These are phyloP conservation scores for Hanseniaspora lindneri DNA, from an alignment of 805 yeast species.

Conservation along the genomic window DNA sequence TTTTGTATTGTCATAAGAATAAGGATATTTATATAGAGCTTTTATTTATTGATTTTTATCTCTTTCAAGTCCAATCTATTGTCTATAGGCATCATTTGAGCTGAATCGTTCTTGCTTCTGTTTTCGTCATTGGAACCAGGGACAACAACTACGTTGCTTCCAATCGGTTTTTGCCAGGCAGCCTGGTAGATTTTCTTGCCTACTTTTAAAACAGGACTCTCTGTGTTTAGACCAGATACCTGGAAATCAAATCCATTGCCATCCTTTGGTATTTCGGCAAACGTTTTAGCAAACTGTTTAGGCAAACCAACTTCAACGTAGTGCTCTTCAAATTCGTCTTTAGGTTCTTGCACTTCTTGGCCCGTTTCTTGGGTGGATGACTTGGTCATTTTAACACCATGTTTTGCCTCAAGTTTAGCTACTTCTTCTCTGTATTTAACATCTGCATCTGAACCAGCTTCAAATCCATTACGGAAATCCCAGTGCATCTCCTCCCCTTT, in stretches of 20 bases:
- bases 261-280: slow-evolving; percentile 23
- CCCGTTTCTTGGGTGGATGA: background rate
- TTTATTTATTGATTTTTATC: slow-evolving; percentile 6
- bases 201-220: slow-evolving; percentile 45
- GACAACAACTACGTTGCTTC: slow-evolving; percentile 47
- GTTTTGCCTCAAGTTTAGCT: slow-evolving; percentile 19
- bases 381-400: slow-evolving; percentile 6
- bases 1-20: background rate
- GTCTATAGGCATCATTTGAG: slow-evolving; percentile 8
- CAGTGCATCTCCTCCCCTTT: slow-evolving; percentile 90
- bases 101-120: slow-evolving; percentile 18
- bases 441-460: slow-evolving; percentile 86
- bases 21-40: background rate
- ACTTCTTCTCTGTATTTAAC: slow-evolving; percentile 41
- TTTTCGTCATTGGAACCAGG: slow-evolving; percentile 20
- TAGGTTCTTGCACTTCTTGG: slow-evolving; percentile 5
- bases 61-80: slow-evolving; percentile 6
- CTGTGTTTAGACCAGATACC: slow-evolving; percentile 43
- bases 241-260: slow-evolving; percentile 36
- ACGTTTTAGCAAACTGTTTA: slow-evolving; percentile 11
- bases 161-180: slow-evolving; percentile 63
- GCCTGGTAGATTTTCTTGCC: slow-evolving; percentile 58
- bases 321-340: slow-evolving; percentile 36
- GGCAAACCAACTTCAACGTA: slow-evolving; percentile 47
- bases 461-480: slow-evolving; percentile 65